These are phyloP conservation scores for Pseudoscleropodium purum DNA, from an alignment of 225 moss, liverwort and hornwort species.

Conservation along the genomic window DNA sequence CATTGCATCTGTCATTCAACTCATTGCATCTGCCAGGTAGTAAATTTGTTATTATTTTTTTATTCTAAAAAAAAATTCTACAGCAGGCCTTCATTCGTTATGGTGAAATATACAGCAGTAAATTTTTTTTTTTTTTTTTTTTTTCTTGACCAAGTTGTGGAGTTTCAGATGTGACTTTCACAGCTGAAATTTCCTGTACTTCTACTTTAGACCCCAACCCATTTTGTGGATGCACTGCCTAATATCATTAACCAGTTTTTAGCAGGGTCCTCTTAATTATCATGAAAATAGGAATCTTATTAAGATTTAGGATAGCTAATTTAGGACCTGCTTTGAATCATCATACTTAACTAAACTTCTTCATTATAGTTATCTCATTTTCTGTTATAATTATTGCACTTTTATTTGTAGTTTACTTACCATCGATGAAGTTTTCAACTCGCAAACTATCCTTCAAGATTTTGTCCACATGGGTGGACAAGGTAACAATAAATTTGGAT, in stretches of 20 bases:
- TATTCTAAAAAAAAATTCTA: too few species aligned
- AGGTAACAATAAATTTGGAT: neutral
- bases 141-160: neutral
- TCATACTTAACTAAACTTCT: neutral
- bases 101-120: neutral
- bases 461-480: neutral
- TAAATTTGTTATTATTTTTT: neutral
- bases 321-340: neutral
- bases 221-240: neutral
- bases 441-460: neutral
- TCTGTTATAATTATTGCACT: neutral
- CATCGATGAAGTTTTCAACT: neutral
- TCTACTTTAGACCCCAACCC: neutral
- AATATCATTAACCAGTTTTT: neutral
- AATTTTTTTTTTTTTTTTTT: too few species aligned
- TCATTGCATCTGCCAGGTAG: slow-evolving; percentile 68
- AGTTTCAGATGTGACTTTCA: neutral
- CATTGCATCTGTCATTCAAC: slow-evolving; percentile 55
- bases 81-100: neutral
- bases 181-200: neutral
- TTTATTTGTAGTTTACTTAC: neutral
- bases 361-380: neutral
- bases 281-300: neutral
- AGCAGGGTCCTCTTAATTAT: neutral
- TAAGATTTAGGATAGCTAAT: too few species aligned